Conservation (phyloP, 768 basidiomycete species). For the Pulveroboletus sp. region DNA sequence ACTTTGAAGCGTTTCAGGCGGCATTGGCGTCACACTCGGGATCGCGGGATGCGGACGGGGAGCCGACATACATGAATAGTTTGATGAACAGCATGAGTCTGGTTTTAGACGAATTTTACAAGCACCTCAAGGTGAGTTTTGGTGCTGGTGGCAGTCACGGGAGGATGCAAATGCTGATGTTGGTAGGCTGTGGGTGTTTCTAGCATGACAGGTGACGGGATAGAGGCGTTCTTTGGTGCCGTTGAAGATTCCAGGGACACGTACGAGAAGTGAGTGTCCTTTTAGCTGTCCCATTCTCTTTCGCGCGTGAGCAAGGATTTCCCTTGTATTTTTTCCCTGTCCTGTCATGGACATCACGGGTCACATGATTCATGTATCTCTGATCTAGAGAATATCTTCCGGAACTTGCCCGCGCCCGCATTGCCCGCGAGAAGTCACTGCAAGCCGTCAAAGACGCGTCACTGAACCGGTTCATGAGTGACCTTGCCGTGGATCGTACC, state of each 20-base stretch:
- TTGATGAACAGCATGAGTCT: constrained; percentile 99
- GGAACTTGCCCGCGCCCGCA: constrained; percentile 71
- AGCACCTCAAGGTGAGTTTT: constrained; percentile 74
- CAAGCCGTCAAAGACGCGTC: constrained; percentile 70
- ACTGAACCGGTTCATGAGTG: constrained; percentile 70
- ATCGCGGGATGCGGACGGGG: constrained; percentile 73
- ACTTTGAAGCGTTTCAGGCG: constrained; percentile 92
- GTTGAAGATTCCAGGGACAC: constrained; percentile 84
- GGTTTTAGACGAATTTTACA: constrained; percentile 97
- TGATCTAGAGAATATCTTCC: constrained; percentile 82
- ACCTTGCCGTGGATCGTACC: constrained; percentile 69
- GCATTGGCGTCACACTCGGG: constrained; percentile 72
- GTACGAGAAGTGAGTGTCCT: constrained; percentile 70
- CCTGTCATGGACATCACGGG: neutral
- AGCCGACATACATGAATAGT: constrained; percentile 97
- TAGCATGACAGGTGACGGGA: constrained; percentile 91
- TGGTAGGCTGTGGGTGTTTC: constrained; percentile 89
- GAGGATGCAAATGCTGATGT: neutral
- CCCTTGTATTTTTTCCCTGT: neutral
- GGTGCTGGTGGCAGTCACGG: neutral
- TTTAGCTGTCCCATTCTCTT: neutral
- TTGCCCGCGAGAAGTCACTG: constrained; percentile 57
- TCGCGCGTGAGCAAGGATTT: neutral
- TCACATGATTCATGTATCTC: constrained; percentile 3
- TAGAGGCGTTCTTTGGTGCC: constrained; percentile 87